A percentile compares a stretch with the other conserved stretches of the same genome.
phyloP scores from a whole-genome alignment of 2,329 filamentous ascomycete species.

The Thelonectria blattea region DNA sequence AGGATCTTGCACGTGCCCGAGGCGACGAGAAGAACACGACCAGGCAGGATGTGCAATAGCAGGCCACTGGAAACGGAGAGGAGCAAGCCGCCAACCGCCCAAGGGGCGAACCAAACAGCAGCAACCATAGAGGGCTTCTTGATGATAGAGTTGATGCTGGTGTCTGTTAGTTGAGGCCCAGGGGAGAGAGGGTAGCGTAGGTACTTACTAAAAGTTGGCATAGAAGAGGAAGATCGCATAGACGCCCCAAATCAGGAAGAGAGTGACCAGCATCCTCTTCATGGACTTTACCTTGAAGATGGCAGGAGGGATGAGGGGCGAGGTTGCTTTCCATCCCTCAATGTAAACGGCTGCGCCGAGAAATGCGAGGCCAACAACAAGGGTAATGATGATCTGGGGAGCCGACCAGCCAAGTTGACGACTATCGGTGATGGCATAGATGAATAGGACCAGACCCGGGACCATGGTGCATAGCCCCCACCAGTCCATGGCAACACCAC shows the following conservation, averaged over 20 bases:
- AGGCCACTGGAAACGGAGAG: slow-evolving; percentile 59
- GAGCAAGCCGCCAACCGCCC: slow-evolving; percentile 63
- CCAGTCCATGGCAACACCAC: slow-evolving; percentile 64
- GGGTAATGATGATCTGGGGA: slow-evolving; percentile 66
- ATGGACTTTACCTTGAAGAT: slow-evolving; percentile 68
- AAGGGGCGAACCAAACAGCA: slow-evolving; percentile 63
- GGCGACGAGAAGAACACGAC: slow-evolving; percentile 57
- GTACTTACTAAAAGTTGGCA: slow-evolving; percentile 65
- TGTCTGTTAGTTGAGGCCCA: slow-evolving; percentile 11
- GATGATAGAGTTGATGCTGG: slow-evolving; percentile 59
- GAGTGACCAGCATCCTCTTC: slow-evolving; percentile 58
- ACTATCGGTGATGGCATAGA: slow-evolving; percentile 72
- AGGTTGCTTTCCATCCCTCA: slow-evolving; percentile 66
- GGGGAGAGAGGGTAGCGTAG: not conserved
- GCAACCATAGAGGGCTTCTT: slow-evolving; percentile 56
- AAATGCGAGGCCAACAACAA: slow-evolving; percentile 61
- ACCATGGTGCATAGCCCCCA: slow-evolving; percentile 60
- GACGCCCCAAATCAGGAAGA: slow-evolving; percentile 56
- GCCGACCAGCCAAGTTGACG: slow-evolving; percentile 68
- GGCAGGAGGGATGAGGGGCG: slow-evolving; percentile 67
- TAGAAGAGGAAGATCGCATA: slow-evolving; percentile 70
- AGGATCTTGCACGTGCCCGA: slow-evolving; percentile 58
- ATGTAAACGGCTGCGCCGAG: slow-evolving; percentile 64
- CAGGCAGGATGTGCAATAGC: slow-evolving; percentile 60
- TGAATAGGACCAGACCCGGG: slow-evolving; percentile 66